Base-by-base conservation (phyloP, 164 flowering plant species). In the Umbilicus rupestris region DNA sequence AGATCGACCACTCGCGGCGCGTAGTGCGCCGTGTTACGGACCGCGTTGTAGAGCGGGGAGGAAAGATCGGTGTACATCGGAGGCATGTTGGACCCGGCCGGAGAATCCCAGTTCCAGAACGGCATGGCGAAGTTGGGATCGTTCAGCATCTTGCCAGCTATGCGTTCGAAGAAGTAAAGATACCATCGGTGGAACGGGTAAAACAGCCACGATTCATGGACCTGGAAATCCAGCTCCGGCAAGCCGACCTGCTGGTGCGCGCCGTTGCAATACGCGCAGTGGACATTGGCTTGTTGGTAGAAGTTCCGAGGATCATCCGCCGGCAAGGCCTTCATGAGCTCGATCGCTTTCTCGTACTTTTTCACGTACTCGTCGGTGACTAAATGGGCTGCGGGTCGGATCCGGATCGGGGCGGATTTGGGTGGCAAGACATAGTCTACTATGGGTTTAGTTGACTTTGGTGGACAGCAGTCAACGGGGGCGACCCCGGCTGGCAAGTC, bases 101-200 rank as follows among this genome's bases (percentile, higher is more conserved):
- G 90, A 0, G 80, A 15, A 42, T 87, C 93, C 85, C 87, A 84
- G 57, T 84, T 84, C 93, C 93, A 87, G 22, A 19, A 86, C 0
- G 88, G 87, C 28, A 87, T 24, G 2, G 80, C 83, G 28, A 87
- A 87, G 9, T 77, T 81, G 1, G 88, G 87, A 65, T 87, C 90
- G 7, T 62, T 77, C 4, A 87, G 79, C 67, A 87, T 55, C 9
- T 76, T 84, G 0, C 88, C 93, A 39, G 81, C 64, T 14, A 85
- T 81, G 26, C 45, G 77, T 67, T 84, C 88, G 47, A 70, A 72
- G 75, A 35, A 83, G 68, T 83, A 78, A 4, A 81, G 68, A 52
- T 85, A 83, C 35, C 37, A 76, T 9, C 89, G 67, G 39, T 83
- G 92, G 66, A 74, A 87, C 0, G 92, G 89, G 44, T 79, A 83